Evolutionary conservation across 257 asterid genomes (phyloP).

Genomic region (Scutellaria minor): DNA sequence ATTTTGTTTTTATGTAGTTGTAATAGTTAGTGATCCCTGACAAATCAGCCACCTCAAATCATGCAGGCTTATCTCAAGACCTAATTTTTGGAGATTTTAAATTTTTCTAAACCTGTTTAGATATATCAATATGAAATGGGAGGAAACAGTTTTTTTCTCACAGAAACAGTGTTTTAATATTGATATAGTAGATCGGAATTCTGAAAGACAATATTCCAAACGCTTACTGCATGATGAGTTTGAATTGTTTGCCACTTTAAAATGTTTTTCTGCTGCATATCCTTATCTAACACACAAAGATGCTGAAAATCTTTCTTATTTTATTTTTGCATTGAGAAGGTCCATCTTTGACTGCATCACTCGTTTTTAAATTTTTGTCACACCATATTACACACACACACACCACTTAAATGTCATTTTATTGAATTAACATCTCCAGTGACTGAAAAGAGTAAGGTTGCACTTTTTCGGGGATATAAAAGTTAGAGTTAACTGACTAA

Average conservation of each 20-base stretch:
- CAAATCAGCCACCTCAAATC: no score
- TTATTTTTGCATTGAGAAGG: conserved; percentile 3
- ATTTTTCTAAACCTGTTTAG: no score
- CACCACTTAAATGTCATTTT: neutral
- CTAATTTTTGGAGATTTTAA: no score
- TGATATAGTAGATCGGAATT: neutral
- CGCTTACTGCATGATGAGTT: conserved; percentile 16
- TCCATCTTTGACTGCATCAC: neutral
- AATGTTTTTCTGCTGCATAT: conserved; percentile 3
- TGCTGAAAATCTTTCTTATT: conserved; percentile 21
- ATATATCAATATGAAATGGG: no score
- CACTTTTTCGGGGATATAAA: conserved; percentile 22
- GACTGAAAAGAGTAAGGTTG: conserved; percentile 12
- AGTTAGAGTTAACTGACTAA: neutral
- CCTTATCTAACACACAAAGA: conserved; percentile 4
- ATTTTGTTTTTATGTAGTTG: no score
- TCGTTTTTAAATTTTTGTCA: neutral
- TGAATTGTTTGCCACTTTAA: neutral
- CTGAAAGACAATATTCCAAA: neutral
- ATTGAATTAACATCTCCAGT: conserved; percentile 3
- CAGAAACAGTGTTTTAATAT: no score
- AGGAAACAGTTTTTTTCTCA: no score
- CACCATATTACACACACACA: no score
- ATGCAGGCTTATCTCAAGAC: no score
- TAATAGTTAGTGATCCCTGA: no score